phyloP scores from a whole-genome alignment of 805 yeast genomes.

The Starmerella tilneyi region DNA sequence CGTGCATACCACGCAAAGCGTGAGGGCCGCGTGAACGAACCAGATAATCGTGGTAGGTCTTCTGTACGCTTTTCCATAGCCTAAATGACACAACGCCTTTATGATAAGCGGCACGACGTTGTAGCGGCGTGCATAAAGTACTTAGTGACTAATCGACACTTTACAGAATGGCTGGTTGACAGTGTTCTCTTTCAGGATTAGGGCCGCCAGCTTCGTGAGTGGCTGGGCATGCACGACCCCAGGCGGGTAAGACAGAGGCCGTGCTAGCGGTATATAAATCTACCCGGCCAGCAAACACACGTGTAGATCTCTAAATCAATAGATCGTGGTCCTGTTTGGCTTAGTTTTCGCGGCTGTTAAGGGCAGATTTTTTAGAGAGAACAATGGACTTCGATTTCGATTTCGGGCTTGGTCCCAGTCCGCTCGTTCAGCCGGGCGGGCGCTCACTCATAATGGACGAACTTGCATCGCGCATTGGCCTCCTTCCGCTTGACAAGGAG shows the following conservation, averaged over 20 bases:
- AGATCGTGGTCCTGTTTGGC: too few relatives aligned
- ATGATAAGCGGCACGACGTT: too few relatives aligned
- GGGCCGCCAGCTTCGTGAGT: not conserved
- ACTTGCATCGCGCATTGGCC: slow-evolving; percentile 3
- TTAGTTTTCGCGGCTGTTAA: too few relatives aligned
- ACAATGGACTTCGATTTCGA: slow-evolving; percentile 7
- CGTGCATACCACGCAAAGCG: too few relatives aligned
- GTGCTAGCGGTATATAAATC: not conserved
- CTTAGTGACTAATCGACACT: not conserved
- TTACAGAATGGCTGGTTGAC: not conserved
- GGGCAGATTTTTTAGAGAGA: not conserved
- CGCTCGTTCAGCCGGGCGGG: not conserved
- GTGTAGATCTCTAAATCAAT: not conserved
- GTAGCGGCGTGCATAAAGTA: too few relatives aligned
- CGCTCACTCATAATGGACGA: not conserved
- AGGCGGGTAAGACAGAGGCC: not conserved
- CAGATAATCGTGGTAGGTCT: too few relatives aligned
- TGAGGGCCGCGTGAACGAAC: too few relatives aligned
- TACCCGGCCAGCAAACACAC: not conserved
- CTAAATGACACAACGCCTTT: too few relatives aligned
- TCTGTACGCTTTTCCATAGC: too few relatives aligned
- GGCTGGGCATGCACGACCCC: not conserved
- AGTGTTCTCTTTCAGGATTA: not conserved
- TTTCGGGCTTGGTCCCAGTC: slow-evolving; percentile 6
- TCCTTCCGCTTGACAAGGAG: not conserved